Percentiles rank a stretch among this genome's conserved stretches.
Conservation (phyloP, 2,329 filamentous ascomycete genomes). For the Trichoderma koningii region DNA sequence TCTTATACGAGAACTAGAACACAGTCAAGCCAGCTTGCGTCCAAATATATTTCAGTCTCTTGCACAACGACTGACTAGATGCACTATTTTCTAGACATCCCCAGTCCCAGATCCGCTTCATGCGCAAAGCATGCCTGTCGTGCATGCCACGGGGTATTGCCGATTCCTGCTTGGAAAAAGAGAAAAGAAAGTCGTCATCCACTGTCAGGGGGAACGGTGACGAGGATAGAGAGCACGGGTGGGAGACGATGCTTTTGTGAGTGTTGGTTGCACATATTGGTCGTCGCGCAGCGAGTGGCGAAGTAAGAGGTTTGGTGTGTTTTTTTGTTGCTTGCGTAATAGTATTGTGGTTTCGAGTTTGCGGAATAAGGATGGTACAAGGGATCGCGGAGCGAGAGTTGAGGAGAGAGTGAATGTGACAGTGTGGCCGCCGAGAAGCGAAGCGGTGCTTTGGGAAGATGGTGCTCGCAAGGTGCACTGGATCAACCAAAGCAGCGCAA, state of each 20-base stretch:
- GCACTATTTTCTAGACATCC: slow-evolving; percentile 32
- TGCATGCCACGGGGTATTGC: slow-evolving; percentile 33
- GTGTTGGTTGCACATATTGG: slow-evolving; percentile 30
- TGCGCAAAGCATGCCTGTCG: slow-evolving; percentile 26
- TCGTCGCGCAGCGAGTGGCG: slow-evolving; percentile 25
- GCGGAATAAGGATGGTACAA: slow-evolving; percentile 25
- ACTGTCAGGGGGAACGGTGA: slow-evolving; percentile 29
- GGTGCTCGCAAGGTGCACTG: slow-evolving; percentile 22
- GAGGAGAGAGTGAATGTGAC: slow-evolving; percentile 36
- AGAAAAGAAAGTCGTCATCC: slow-evolving; percentile 29
- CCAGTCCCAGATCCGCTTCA: slow-evolving; percentile 27
- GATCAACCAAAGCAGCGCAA: neutral
- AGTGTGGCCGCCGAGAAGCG: slow-evolving; percentile 28
- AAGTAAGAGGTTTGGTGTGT: slow-evolving; percentile 12
- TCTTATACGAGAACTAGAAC: neutral
- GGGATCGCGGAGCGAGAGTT: slow-evolving; percentile 33
- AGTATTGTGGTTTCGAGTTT: neutral
- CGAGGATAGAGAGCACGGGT: slow-evolving; percentile 24
- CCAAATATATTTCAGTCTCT: slow-evolving; percentile 31
- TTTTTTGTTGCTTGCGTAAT: slow-evolving; percentile 12
- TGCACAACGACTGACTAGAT: slow-evolving; percentile 33
- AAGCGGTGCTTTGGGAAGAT: slow-evolving; percentile 1
- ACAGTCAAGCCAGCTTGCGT: slow-evolving; percentile 18
- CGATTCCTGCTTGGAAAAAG: slow-evolving; percentile 24
- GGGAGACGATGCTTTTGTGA: slow-evolving; percentile 19